phyloP scores from a whole-genome alignment of 2,329 filamentous ascomycete genomes.

The Calonectria montana region DNA sequence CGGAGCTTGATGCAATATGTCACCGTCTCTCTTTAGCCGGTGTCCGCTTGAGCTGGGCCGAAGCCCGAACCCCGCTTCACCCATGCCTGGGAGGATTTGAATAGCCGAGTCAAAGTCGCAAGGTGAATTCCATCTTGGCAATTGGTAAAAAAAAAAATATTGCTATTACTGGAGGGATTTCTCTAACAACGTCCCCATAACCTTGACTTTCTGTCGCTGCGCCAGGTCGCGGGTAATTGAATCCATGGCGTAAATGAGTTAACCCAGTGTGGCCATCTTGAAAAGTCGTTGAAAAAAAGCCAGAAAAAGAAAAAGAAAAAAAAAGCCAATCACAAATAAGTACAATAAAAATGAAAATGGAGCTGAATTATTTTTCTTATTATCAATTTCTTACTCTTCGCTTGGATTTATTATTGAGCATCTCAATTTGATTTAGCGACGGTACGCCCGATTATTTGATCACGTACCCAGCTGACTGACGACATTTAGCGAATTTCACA shows the following conservation, averaged over 20 bases:
- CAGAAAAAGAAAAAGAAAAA: too few species aligned
- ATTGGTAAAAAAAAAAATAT: not conserved
- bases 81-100: not conserved
- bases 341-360: too few species aligned
- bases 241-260: too few species aligned
- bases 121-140: not conserved
- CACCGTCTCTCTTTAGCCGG: constrained; percentile 5
- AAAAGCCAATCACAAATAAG: too few species aligned
- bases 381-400: too few species aligned
- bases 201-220: not conserved
- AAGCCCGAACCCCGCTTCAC: constrained; percentile 1
- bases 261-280: too few species aligned
- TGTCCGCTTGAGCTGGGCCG: not conserved
- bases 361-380: too few species aligned
- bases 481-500: not conserved
- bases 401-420: too few species aligned
- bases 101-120: not conserved
- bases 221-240: too few species aligned
- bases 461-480: not conserved
- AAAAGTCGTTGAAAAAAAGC: too few species aligned
- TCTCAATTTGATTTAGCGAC: too few species aligned
- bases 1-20: constrained; percentile 1
- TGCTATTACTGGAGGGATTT: not conserved
- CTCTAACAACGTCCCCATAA: not conserved
- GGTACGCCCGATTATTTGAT: too few species aligned